Evolutionary conservation across 2,329 filamentous ascomycete species (phyloP), one percentile per base, ranked within the genome.

Genomic region (Tricladium varicosporioides): DNA sequence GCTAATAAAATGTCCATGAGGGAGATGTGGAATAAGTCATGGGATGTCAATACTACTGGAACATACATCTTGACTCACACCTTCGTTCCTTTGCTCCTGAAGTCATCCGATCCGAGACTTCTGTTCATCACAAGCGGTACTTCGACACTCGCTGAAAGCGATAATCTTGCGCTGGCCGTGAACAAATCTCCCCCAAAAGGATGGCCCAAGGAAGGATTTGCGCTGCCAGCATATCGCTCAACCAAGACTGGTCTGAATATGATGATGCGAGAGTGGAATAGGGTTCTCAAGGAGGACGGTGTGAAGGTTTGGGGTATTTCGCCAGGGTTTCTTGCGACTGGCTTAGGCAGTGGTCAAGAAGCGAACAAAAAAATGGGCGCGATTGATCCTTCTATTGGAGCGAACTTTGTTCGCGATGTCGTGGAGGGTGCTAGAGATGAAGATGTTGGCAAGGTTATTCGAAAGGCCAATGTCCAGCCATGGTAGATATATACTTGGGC

Each of bases 261-360:
- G 77, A 57, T 80, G 60, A 76, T 79, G 76, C 67, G 72, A 5
- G 74, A 78, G 56, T 79, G 74, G 74, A 50, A 65, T 27, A 70
- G 73, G 36, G 60, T 73, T 1, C 67, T 83, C 27, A 72, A 69
- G 47, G 72, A 73, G 1, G 80, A 83, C 44, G 78, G 78, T 0
- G 77, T 82, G 5, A 80, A 78, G 64, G 75, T 78, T 0, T 82
- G 72, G 70, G 64, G 66, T 31, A 65, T 82, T n/a, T 75, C 72
- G 5, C 80, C 79, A 0, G 80, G 80, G 0, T 73, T 76, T 48
- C 62, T 82, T 45, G 78, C 76, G 0, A 83, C 79, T 0, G 72
- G 73, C 0, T 60, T 82, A 0, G 76, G 73, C 1, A 74, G 70
- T 7, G 56, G 59, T 1, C 52, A 53, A 7, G 63, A 60, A 5